Base-by-base conservation (phyloP, 495 filamentous ascomycete species). In the Aspergillus biplanus region DNA sequence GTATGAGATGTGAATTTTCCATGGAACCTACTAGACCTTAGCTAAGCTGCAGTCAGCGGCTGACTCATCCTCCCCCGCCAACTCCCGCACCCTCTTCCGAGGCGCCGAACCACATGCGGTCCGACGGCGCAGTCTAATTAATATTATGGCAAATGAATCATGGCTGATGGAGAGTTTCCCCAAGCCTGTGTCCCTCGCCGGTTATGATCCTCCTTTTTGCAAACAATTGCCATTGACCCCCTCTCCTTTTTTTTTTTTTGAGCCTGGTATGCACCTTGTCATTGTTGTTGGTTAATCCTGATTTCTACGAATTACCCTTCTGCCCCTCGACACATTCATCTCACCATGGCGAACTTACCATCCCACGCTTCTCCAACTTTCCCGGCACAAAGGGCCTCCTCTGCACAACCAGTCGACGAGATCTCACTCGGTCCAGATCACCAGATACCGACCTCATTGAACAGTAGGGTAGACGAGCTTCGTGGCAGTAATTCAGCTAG, bases 291-390 rank as follows among this genome's bases (percentile, higher is more conserved):
- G 58, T 42, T 33, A 48, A 59, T 31, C 39, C 58, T 50, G 27
- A 15, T 13, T 55, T 59, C 49, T 62, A 48, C 48, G 52, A 55
- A 34, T 48, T 47, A n/a, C 56, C 49, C 16, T 56, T 48, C 47
- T 46, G 16, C n/a, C 32, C 56, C 44, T 61, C 13, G 33, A 42
- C 31, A 16, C 35, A 48, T 52, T 56, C 42, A 59, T 63, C 33
- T 55, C 75, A 68, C 71, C 65, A 83, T 83, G 81, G 73, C 80
- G 61, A 74, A 83, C 58, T 66, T 85, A 62, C 80, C 81, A 15
- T 79, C 81, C 33, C 81, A 85, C 65, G 78, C 77, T 59, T 82
- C 81, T 21, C 83, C 84, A 18, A 73, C 82, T 66, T 79, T 85
- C 64, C 63, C 76, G 37, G 78, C 83, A 55, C 79, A 77, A 42